Percentiles rank a stretch among this genome's conserved stretches.
phyloP scores from a whole-genome alignment of 345 rosid genomes.

The Linum trigynum region DNA sequence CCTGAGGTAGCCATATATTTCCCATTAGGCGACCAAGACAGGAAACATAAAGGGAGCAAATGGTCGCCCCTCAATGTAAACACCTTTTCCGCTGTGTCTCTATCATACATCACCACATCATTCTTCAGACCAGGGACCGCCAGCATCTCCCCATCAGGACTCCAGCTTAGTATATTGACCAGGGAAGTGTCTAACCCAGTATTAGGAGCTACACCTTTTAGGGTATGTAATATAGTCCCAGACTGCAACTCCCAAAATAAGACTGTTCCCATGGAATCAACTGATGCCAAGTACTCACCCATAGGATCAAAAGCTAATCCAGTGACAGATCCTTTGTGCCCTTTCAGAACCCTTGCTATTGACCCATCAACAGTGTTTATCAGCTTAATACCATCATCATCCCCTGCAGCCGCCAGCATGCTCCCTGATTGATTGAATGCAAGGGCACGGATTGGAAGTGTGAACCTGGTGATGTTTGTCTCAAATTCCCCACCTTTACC shows the following conservation, averaged over 20 bases:
- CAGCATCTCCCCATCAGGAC: slow-evolving; percentile 83
- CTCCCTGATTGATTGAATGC: slow-evolving; percentile 81
- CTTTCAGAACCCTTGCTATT: slow-evolving; percentile 78
- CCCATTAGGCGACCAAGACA: slow-evolving; percentile 92
- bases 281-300: slow-evolving; percentile 69
- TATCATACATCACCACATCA: slow-evolving; percentile 85
- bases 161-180: slow-evolving; percentile 68
- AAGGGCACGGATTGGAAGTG: slow-evolving; percentile 78
- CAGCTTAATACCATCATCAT: slow-evolving; percentile 93
- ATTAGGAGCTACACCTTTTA: slow-evolving; percentile 56
- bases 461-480: slow-evolving; percentile 83
- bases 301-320: slow-evolving; percentile 76
- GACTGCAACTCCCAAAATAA: slow-evolving; percentile 81
- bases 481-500: slow-evolving; percentile 80
- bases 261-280: slow-evolving; percentile 78
- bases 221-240: slow-evolving; percentile 49
- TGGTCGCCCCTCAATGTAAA: slow-evolving; percentile 82
- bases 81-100: slow-evolving; percentile 83
- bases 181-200: slow-evolving; percentile 50
- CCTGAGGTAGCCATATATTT: slow-evolving; percentile 88
- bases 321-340: slow-evolving; percentile 77
- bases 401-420: slow-evolving; percentile 93
- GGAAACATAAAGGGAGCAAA: slow-evolving; percentile 50
- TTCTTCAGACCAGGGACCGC: slow-evolving; percentile 84
- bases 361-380: slow-evolving; percentile 89